phyloP scores from a whole-genome alignment of 805 yeast species.

The Maudiozyma pseudohumilis region DNA sequence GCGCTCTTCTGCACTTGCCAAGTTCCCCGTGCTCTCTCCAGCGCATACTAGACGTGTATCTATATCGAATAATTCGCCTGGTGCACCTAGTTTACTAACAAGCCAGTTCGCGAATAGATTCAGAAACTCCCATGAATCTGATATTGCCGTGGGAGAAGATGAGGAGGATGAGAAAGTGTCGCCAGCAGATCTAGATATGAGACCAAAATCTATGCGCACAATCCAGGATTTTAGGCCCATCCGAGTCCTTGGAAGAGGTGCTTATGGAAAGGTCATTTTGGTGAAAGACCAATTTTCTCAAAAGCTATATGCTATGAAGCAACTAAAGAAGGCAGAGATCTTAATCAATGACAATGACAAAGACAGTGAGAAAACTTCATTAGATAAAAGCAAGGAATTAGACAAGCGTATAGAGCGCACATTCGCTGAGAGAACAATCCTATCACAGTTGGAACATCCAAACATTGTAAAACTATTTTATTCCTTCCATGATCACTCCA shows the following conservation, averaged over 20 bases:
- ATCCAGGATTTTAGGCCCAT: slow-evolving; percentile 58
- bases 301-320: slow-evolving; percentile 75
- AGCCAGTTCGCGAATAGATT: background rate
- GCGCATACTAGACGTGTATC: slow-evolving; percentile 20
- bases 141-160: background rate
- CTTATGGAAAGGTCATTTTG: slow-evolving; percentile 77
- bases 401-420: slow-evolving; percentile 60
- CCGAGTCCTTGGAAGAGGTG: slow-evolving; percentile 76
- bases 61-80: slow-evolving; percentile 4
- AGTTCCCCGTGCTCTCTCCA: slow-evolving; percentile 23
- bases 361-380: slow-evolving; percentile 7
- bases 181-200: no score
- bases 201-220: slow-evolving; percentile 9
- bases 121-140: no score
- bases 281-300: slow-evolving; percentile 58
- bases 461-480: slow-evolving; percentile 73
- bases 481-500: slow-evolving; percentile 72
- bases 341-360: slow-evolving; percentile 34
- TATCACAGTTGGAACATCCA: slow-evolving; percentile 64
- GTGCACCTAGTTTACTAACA: background rate
- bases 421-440: slow-evolving; percentile 65
- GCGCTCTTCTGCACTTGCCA: slow-evolving; percentile 24
- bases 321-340: slow-evolving; percentile 71
- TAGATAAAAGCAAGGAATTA: slow-evolving; percentile 8
- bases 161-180: background rate